Evolutionary conservation across 1,284 basidiomycete species (phyloP).

Genomic region (Heimioporus retisporus): DNA sequence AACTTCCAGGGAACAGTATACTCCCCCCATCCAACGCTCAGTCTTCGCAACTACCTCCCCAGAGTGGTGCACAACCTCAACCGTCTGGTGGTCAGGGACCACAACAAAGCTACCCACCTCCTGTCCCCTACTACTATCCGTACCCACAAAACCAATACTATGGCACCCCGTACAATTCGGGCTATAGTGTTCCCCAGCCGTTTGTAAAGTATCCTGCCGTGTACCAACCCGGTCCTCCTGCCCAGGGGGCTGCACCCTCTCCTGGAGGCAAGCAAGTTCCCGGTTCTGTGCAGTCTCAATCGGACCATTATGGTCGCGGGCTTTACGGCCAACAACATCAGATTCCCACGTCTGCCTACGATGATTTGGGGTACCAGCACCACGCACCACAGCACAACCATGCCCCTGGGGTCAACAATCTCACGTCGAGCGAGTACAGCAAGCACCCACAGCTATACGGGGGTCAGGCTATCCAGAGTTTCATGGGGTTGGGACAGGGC

Average conservation of each 20-base stretch:
- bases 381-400: conserved; percentile 62
- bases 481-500: conserved; percentile 72
- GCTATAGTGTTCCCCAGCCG: conserved; percentile 73
- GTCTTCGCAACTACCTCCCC: conserved; percentile 64
- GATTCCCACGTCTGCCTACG: conserved; percentile 64
- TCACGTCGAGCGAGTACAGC: conserved; percentile 68
- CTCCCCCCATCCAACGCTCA: conserved; percentile 64
- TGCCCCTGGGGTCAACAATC: conserved; percentile 61
- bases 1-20: conserved; percentile 58
- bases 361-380: conserved; percentile 72
- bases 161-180: conserved; percentile 75
- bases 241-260: conserved; percentile 69
- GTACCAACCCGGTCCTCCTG: conserved; percentile 74
- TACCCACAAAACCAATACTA: conserved; percentile 83
- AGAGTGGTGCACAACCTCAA: conserved; percentile 59
- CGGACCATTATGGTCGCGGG: conserved; percentile 66
- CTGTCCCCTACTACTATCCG: conserved; percentile 74
- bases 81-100: conserved; percentile 67
- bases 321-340: conserved; percentile 73
- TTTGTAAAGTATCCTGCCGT: conserved; percentile 82
- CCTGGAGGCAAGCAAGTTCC: conserved; percentile 72
- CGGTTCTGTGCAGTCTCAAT: conserved; percentile 64
- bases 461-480: conserved; percentile 70
- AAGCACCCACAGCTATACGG: conserved; percentile 72
- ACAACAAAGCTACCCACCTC: conserved; percentile 68